Evolutionary conservation across 2,329 filamentous ascomycete species (phyloP), one percentile per base, ranked within the genome.

Genomic region (Colletotrichum lentis): DNA sequence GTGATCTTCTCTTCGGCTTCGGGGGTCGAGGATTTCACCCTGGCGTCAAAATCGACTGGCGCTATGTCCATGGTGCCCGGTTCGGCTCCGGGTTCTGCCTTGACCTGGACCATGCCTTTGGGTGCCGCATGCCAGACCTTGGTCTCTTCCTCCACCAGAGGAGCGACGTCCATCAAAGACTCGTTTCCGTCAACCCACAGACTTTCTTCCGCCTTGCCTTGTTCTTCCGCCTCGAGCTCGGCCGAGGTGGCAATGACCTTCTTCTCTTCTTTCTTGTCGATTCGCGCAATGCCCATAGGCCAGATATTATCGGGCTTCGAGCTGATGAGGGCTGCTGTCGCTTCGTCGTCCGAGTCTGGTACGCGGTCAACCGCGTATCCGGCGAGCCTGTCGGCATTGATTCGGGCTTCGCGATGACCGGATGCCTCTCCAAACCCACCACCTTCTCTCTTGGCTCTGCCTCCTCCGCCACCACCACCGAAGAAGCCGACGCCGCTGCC

Each of bases 341-440:
- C 72, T 75, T 69, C 70, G 68, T 74, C 53, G 31, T 69, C 54
- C 54, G 67, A 58, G 57, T 69, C 58, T 41, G 20, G 73, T 73
- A 64, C 70, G 73, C 43, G 75, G 72, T 22, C 56, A 62, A 80
- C 73, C 60, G 79, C 71, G 76, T 82, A 76, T 56, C 75, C 73
- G 71, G 84, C 84, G 55, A 88, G 83, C 64, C 82, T 80, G 72
- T 88, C 86, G 71, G 85, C 84, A 71, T 88, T 87, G 74, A 88
- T 84, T 75, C 86, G 78, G 41, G 80, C 72, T 69, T 87, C 83
- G 67, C 79, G 76, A 64, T 74, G 71, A 20, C 72, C 71, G 18
- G 75, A 74, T 20, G 74, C 76, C 53, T 81, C 77, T 44, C 77
- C 76, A 67, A 83, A 82, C 47, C 77, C 80, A 56, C 69, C 66